Percentiles rank a stretch among this genome's conserved stretches.
These are phyloP conservation scores for Aspergillus tamarii DNA, from an alignment of 2,329 filamentous ascomycete species.

Conservation along the genomic window DNA sequence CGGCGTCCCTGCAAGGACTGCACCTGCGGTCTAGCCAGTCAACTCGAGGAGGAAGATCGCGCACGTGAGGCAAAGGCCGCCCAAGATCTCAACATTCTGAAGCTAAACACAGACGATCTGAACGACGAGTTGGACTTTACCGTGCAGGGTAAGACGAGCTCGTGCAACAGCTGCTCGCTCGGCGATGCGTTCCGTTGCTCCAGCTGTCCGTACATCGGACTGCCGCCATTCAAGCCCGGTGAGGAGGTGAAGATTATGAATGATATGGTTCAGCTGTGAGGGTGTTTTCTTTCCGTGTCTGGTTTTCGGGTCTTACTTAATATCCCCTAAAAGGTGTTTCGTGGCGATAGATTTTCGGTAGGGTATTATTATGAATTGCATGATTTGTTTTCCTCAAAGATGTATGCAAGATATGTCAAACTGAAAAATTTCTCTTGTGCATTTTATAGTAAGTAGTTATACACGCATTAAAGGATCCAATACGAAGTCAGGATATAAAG, in stretches of 20 bases:
- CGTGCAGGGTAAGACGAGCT: slow-evolving; percentile 93
- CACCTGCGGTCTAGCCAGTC: slow-evolving; percentile 87
- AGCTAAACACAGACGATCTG: slow-evolving; percentile 75
- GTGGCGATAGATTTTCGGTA: not conserved
- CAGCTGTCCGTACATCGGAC: slow-evolving; percentile 79
- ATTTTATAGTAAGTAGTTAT: not conserved
- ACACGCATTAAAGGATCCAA: too few species aligned
- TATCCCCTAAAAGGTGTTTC: slow-evolving; percentile 5
- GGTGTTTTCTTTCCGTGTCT: not conserved
- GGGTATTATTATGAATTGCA: not conserved
- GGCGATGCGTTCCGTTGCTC: slow-evolving; percentile 85
- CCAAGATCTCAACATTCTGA: slow-evolving; percentile 56
- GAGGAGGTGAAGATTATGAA: slow-evolving; percentile 90
- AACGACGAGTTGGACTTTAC: slow-evolving; percentile 86
- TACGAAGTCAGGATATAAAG: not conserved
- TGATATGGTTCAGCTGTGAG: slow-evolving; percentile 78
- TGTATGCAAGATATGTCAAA: not conserved
- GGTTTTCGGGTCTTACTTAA: not conserved
- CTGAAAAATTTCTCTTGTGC: not conserved
- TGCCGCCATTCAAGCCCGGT: slow-evolving; percentile 95
- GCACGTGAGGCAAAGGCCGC: slow-evolving; percentile 68
- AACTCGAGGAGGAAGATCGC: slow-evolving; percentile 81
- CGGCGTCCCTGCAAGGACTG: slow-evolving; percentile 97
- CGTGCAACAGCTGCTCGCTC: slow-evolving; percentile 89
- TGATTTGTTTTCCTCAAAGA: not conserved